Conservation (phyloP, 2,329 filamentous ascomycete species). For the Aspergillus udagawae region DNA sequence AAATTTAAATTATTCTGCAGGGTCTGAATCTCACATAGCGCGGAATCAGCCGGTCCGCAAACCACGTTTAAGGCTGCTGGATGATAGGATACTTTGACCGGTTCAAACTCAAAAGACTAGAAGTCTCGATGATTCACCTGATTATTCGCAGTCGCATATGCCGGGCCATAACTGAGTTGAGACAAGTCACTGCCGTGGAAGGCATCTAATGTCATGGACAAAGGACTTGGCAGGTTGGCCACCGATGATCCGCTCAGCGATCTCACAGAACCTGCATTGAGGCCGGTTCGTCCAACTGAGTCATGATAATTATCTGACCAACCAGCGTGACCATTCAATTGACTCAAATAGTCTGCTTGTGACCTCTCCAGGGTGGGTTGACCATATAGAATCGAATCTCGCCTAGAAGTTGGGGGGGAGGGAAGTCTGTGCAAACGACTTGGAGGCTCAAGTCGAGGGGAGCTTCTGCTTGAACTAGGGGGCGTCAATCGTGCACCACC, state of each 20-base stretch:
- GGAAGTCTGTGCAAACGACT: conserved; percentile 33
- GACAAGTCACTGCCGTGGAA: conserved; percentile 26
- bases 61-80: background rate
- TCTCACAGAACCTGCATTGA: conserved; percentile 18
- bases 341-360: conserved; percentile 28
- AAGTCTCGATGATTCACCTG: conserved; percentile 25
- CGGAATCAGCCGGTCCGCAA: background rate
- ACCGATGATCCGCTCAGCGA: conserved; percentile 21
- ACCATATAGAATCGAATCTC: conserved; percentile 32
- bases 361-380: conserved; percentile 23
- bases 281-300: conserved; percentile 17
- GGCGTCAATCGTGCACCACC: conserved; percentile 40
- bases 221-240: conserved; percentile 20
- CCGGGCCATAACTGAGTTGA: conserved; percentile 26
- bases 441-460: conserved; percentile 33
- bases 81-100: background rate
- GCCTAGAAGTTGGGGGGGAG: conserved; percentile 34
- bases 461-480: conserved; percentile 37
- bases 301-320: conserved; percentile 28
- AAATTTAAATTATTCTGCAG: background rate
- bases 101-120: conserved; percentile 1
- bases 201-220: conserved; percentile 27
- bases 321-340: conserved; percentile 21
- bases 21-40: background rate
- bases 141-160: conserved; percentile 23